phyloP scores from a whole-genome alignment of 306 rosid species.

The Lathyrus oleraceus region DNA sequence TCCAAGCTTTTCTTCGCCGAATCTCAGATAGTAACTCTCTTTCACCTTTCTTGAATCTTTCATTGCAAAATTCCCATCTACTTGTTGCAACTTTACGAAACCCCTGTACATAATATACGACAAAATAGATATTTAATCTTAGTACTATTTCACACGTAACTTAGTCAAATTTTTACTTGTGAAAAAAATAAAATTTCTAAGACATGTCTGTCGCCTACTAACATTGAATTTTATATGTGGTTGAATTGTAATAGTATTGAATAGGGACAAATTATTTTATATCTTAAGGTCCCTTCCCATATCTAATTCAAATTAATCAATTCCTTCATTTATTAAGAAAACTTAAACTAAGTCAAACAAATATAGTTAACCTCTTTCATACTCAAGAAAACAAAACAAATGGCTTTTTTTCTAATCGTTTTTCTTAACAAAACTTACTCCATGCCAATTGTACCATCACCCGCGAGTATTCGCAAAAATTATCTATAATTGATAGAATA shows the following conservation, averaged over 20 bases:
- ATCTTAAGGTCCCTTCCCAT: no score
- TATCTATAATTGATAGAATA: no score
- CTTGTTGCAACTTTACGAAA: slow-evolving; percentile 78
- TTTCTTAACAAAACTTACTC: neutral
- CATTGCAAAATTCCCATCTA: slow-evolving; percentile 93
- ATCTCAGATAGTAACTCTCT: slow-evolving; percentile 64
- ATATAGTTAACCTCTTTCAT: slow-evolving; percentile 18
- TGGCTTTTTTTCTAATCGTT: neutral
- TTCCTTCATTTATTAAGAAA: neutral
- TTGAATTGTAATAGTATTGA: neutral
- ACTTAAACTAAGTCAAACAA: slow-evolving; percentile 20
- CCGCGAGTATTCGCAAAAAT: no score
- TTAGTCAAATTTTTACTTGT: neutral
- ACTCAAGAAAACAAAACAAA: no score
- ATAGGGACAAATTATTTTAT: neutral
- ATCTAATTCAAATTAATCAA: neutral
- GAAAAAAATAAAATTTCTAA: neutral
- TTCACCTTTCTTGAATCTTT: slow-evolving; percentile 69
- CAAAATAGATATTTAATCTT: neutral
- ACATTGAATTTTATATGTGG: slow-evolving; percentile 6
- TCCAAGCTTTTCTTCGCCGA: slow-evolving; percentile 80
- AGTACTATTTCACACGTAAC: no score
- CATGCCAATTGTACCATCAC: no score
- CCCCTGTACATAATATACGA: slow-evolving; percentile 49
- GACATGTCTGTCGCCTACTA: slow-evolving; percentile 23